These are phyloP conservation scores for Aureobasidium sp. DNA, from an alignment of 2,329 filamentous ascomycete genomes.

Conservation along the genomic window DNA sequence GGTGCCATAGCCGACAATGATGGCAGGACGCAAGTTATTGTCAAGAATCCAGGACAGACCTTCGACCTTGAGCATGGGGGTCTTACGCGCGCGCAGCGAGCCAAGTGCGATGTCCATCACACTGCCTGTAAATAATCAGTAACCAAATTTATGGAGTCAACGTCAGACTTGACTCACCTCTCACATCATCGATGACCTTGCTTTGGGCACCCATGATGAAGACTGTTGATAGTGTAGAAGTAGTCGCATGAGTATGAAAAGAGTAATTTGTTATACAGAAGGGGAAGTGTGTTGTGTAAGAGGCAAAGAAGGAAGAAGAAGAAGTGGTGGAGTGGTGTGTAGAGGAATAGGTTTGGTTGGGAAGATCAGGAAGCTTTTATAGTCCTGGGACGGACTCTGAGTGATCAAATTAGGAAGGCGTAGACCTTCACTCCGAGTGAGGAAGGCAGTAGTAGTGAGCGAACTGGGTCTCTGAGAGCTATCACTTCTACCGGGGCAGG, in stretches of 20 bases:
- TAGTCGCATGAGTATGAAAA: neutral
- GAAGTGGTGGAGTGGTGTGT: neutral
- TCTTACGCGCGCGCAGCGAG: neutral
- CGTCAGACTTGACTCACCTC: neutral
- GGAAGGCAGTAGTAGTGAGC: neutral
- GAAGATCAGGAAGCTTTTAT: neutral
- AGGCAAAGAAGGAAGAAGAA: neutral
- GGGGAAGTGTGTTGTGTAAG: neutral
- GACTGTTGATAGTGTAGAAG: too few relatives aligned
- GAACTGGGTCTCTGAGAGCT: neutral
- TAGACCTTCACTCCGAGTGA: neutral
- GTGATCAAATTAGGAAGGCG: neutral
- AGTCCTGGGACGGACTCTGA: neutral
- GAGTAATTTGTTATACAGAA: neutral
- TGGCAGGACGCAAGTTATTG: neutral
- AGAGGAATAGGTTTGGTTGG: neutral
- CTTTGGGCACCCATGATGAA: neutral
- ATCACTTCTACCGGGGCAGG: neutral
- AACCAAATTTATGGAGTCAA: too few relatives aligned
- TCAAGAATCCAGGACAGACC: neutral
- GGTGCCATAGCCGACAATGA: constrained; percentile 1
- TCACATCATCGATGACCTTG: neutral
- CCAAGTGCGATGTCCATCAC: constrained; percentile 5
- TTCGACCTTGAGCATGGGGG: neutral
- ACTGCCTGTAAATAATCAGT: neutral